Percentiles rank a stretch among this genome's conserved stretches.
phyloP scores from a whole-genome alignment of 2,329 filamentous ascomycete genomes.

The Fusarium brachygibbosum region DNA sequence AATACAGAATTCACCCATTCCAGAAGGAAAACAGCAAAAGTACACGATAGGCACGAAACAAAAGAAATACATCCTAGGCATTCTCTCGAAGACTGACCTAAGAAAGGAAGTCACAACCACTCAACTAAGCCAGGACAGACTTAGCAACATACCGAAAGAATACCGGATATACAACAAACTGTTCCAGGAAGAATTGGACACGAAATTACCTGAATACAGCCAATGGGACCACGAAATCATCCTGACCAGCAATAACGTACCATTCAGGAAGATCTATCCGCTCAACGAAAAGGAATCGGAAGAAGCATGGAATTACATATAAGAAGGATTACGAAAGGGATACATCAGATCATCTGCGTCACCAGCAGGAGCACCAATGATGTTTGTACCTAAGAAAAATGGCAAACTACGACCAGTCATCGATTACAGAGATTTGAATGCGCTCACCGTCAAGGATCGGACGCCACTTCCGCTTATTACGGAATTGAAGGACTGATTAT shows the following conservation, averaged over 20 bases:
- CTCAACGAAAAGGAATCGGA: neutral
- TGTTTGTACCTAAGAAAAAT: neutral
- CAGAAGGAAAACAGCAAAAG: neutral
- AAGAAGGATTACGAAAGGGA: neutral
- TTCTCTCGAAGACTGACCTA: neutral
- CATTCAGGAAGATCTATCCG: neutral
- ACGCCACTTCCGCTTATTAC: neutral
- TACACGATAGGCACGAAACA: neutral
- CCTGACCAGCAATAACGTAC: neutral
- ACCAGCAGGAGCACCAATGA: neutral
- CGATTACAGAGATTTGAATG: neutral
- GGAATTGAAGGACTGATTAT: too few species aligned
- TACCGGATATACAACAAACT: neutral
- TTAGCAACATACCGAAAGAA: neutral
- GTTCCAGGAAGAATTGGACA: neutral
- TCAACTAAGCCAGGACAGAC: neutral
- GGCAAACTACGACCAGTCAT: neutral
- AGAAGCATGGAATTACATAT: neutral
- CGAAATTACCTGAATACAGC: neutral
- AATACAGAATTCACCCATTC: too few species aligned
- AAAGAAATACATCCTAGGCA: neutral
- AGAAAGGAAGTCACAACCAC: too few species aligned
- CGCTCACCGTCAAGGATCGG: conserved; percentile 45
- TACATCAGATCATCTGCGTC: neutral
- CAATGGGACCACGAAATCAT: neutral